Base-by-base conservation (phyloP, 305 asterid species). In the Fraxinus ornus region DNA sequence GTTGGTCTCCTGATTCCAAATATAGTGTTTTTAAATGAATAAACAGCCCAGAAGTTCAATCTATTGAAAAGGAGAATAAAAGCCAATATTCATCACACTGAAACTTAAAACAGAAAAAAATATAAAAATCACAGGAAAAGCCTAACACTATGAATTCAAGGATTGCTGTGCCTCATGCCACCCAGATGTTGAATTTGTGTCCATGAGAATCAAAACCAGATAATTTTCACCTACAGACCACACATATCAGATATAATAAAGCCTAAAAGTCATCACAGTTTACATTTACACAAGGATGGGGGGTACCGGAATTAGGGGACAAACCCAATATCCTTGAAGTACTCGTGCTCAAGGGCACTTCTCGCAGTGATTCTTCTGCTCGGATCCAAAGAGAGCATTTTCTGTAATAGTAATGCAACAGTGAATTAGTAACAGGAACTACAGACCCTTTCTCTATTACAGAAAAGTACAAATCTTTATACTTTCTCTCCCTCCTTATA, bases 321-420 rank as follows among this genome's bases (percentile, higher is more conserved):
- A 81, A 83, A 85, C 68, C 91, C 95, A 28, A 94, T 88, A 85
- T 93, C 98, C 91, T 91, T 96, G 85, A 96, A 96, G 91, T 96
- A 96, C 80, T 91, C 98, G 32, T 96, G 99, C 90, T 92, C 97
- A 28, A 96, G 98, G 74, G 98, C 99, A 82, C 68, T 88, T 86
- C 97, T 88, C 19, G 99, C 99, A 0, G 98, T 92, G 83, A 94
- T 88, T 89, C 99, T 90, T 90, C 89, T 91, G 94, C 92, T 90
- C 81, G 99, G 99, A 88, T 96, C 99, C 89, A 96, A 81, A 88
- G 85, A 77, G 49, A 96, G 94, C 98, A 94, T 92, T 96, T 93
- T 93, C 98, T 94, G 94, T 17, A 85, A 60, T 78, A 79, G 79
- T 17, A 73, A 30, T 76, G 39, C 78, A 76, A 84, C 68, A 78